Conservation (phyloP, 108 stramenopile genomes). For the Mediolabrus comicus region DNA sequence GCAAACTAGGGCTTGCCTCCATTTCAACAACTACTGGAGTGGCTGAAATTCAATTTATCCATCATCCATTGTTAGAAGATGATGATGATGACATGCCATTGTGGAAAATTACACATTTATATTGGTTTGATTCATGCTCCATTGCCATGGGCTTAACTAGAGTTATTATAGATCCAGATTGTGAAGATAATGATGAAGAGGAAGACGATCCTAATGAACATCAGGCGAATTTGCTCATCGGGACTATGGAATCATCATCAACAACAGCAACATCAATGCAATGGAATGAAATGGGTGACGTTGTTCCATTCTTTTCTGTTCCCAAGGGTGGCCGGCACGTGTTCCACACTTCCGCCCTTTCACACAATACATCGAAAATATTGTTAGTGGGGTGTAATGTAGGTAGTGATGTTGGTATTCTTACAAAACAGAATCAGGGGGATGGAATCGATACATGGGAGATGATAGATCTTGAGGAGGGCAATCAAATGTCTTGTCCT, state of each 20-base stretch:
- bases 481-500: constrained; percentile 58
- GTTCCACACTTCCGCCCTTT: constrained; percentile 53
- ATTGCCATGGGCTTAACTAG: constrained; percentile 63
- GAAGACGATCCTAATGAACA: constrained; percentile 65
- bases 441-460: constrained; percentile 46
- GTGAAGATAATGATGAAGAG: constrained; percentile 50
- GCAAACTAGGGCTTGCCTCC: constrained; percentile 13
- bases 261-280: constrained; percentile 25
- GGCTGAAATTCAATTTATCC: constrained; percentile 5
- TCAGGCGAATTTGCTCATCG: constrained; percentile 43
- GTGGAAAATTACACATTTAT: constrained; percentile 60
- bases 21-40: not conserved
- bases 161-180: constrained; percentile 41
- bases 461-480: constrained; percentile 73
- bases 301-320: constrained; percentile 82
- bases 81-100: constrained; percentile 12
- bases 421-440: constrained; percentile 21
- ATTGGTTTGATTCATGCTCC: constrained; percentile 48
- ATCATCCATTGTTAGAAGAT: constrained; percentile 12
- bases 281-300: constrained; percentile 70
- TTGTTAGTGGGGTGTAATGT: constrained; percentile 79
- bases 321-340: constrained; percentile 74
- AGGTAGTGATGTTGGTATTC: constrained; percentile 60
- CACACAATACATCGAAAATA: constrained; percentile 25
- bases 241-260: constrained; percentile 5